Conservation (phyloP, 2,329 filamentous ascomycete species). For the Pleomassaria siparia region DNA sequence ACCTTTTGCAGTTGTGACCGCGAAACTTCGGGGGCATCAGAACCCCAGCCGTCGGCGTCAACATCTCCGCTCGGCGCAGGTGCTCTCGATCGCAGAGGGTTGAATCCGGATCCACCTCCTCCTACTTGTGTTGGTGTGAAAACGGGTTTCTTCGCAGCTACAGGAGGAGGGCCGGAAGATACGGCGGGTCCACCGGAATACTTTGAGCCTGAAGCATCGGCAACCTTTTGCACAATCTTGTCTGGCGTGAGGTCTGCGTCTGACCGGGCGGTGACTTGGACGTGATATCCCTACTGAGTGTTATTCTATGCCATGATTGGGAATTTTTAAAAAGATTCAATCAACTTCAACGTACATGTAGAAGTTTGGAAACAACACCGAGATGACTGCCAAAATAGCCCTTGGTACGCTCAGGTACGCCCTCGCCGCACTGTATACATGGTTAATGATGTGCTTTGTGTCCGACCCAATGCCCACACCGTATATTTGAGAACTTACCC, state of each 20-base stretch:
- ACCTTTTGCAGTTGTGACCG: conserved; percentile 90
- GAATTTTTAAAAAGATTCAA: too few species aligned
- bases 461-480: too few species aligned
- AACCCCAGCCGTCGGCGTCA: conserved; percentile 91
- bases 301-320: conserved; percentile 53
- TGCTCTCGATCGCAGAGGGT: conserved; percentile 67
- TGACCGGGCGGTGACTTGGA: conserved; percentile 93
- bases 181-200: conserved; percentile 72
- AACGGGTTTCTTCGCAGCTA: conserved; percentile 83
- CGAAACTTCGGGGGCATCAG: conserved; percentile 87
- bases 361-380: conserved; percentile 82
- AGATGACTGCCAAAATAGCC: conserved; percentile 97
- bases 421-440: conserved; percentile 74
- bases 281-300: conserved; percentile 74
- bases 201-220: conserved; percentile 91
- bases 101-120: conserved; percentile 59
- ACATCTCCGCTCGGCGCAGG: conserved; percentile 57
- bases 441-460: conserved; percentile 8
- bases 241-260: conserved; percentile 86
- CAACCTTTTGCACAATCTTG: conserved; percentile 86
- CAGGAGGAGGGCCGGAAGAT: conserved; percentile 63
- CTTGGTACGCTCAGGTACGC: conserved; percentile 97
- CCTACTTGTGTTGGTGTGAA: conserved; percentile 77
- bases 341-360: conserved; percentile 62
- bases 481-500: too few species aligned